Evolutionary conservation across 225 moss, liverwort and hornwort genomes (phyloP).

Genomic region (Rhytidiadelphus loreus): DNA sequence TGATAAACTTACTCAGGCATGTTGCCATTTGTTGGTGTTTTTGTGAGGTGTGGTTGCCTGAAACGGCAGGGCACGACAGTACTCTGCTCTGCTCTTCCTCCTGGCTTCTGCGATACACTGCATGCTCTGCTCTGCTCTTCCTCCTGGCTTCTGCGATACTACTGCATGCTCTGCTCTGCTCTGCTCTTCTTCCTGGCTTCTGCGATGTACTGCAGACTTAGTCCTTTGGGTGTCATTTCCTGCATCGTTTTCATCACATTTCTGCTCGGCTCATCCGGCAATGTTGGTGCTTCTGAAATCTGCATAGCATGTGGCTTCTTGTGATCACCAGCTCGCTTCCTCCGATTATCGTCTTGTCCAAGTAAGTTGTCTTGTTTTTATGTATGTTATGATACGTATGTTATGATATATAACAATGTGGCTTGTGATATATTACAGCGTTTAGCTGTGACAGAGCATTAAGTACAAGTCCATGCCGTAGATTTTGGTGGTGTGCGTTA

Average conservation of each 20-base stretch:
- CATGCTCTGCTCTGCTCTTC: conserved; percentile 56
- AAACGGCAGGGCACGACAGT: conserved; percentile 95
- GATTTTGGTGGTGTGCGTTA: neutral
- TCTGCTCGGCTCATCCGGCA: conserved; percentile 60
- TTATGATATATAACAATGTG: conserved; percentile 18
- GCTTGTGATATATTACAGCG: neutral
- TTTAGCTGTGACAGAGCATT: neutral
- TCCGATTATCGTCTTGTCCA: conserved; percentile 26
- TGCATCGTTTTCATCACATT: conserved; percentile 55
- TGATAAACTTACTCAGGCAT: conserved; percentile 85
- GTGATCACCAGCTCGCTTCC: conserved; percentile 40
- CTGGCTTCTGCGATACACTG: conserved; percentile 48
- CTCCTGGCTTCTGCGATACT: conserved; percentile 67
- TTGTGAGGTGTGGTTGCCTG: conserved; percentile 99
- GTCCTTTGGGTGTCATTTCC: conserved; percentile 51
- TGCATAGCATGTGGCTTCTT: conserved; percentile 54
- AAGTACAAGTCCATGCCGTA: neutral
- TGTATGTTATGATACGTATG: neutral
- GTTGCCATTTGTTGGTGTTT: conserved; percentile 99
- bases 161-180: conserved; percentile 55
- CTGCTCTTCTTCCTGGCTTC: conserved; percentile 84
- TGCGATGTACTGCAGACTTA: conserved; percentile 53
- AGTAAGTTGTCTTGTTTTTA: conserved; percentile 55
- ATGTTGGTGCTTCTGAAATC: conserved; percentile 54
- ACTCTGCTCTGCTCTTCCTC: conserved; percentile 97